Base-by-base conservation (phyloP, 441 rosid genomes). In the Hura crepitans region DNA sequence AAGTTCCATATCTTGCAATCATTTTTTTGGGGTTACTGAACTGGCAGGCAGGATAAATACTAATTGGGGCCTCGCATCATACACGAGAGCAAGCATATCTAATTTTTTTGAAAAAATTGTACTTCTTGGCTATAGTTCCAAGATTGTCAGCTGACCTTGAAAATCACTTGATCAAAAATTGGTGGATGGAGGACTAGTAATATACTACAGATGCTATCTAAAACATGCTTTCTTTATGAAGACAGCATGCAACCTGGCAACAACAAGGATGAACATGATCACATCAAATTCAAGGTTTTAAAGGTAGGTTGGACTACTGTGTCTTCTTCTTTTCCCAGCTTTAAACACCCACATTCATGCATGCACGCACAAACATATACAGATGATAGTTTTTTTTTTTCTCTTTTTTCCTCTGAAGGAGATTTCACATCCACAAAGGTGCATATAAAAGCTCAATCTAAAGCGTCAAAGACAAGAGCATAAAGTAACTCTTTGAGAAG, bases 361-460 rank as follows among this genome's bases (percentile, higher is more conserved):
- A 58, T 13, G 6, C 15, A 55, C 4, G 39, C 7, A 23, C n/a
- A 17, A 6, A 51, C 39, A 28, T 67, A 22, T 8, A 42, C 17
- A 28, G 11, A 37, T 31, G 13, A n/a, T n/a, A n/a, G n/a, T n/a
- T n/a, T n/a, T n/a, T n/a, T n/a, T n/a, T n/a, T n/a, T n/a, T n/a
- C n/a, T n/a, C n/a, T 35, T 35, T 47, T 46, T 46, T 14, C 3
- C 13, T 66, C 61, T 33, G 3, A 13, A 67, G 39, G 10, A 12
- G 9, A 66, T 6, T 46, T 25, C 39, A 54, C 51, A 15, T 67
- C 71, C 71, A 51, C 61, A 68, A 42, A 17, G 18, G 45, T 18
- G 15, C 25, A 10, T 23, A 33, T 18, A 31, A 42, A 51, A 11
- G n/a, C 17, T 62, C 31, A 39, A 31, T 28, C 6, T 25, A 53